Evolutionary conservation across 2,329 filamentous ascomycete genomes (phyloP), one percentile per base, ranked within the genome.

Genomic region (Sclerotinia trifoliorum): DNA sequence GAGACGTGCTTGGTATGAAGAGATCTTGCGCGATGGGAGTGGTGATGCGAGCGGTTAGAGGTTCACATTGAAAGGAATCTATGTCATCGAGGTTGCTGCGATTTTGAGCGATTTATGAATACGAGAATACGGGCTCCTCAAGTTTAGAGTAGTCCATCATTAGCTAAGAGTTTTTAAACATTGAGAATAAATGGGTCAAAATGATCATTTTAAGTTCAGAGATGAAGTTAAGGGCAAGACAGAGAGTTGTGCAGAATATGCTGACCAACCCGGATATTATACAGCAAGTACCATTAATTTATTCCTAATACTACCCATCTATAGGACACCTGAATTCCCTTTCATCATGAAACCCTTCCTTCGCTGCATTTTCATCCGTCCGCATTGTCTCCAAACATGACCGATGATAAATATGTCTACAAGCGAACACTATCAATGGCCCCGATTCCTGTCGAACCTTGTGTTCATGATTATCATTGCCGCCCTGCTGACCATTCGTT

Each of bases 391-490:
- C 91, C 51, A 91, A 80, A 75, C 89, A 93, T 35, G 80, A 82
- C 76, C 88, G 83, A 79, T 92, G 89, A 74, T 90, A 91, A 24
- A 90, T 86, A 77, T 92, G 89, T 67, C 89, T 83, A 77, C 89
- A 92, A 29, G 88, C 89, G 74, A 92, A 80, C 61, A 92, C 84
- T 13, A 91, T 86, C 65, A 92, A 77, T 55, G 87, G 83, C 11
- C 88, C 90, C 24, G 90, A 82, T n/a, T 84, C 80, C 60, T 84
- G 84, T 70, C 85, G 82, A 77, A 78, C 79, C 69, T 73, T 79
- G 49, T 52, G 70, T 75, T 77, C 78, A 21, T 65, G 44, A 29
- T 24, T n/a, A 72, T 78, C 75, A 70, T 68, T 49, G 17, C 66
- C 67, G 75, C 76, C 58, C 13, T 46, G 46, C 57, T 67, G 70